phyloP scores from a whole-genome alignment of 2,329 filamentous ascomycete genomes.

The Diaporthe citriasiana region DNA sequence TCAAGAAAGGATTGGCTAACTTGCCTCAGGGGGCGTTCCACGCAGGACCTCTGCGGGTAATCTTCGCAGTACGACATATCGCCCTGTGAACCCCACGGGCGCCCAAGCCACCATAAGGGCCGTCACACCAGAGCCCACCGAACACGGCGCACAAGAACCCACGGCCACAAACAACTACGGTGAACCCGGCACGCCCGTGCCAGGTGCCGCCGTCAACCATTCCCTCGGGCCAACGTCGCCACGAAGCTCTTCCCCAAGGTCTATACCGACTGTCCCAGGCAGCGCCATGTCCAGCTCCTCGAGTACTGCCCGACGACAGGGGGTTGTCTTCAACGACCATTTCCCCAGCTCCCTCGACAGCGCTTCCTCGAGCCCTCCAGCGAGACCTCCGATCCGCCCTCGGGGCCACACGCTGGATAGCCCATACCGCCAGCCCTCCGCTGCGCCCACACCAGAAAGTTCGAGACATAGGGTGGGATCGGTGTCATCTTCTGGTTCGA shows the following conservation, averaged over 20 bases:
- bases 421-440: slow-evolving; percentile 62
- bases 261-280: slow-evolving; percentile 56
- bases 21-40: slow-evolving; percentile 30
- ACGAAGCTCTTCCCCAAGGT: slow-evolving; percentile 61
- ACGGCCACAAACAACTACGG: slow-evolving; percentile 44
- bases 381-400: slow-evolving; percentile 60
- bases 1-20: slow-evolving; percentile 14
- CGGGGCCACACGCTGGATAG: slow-evolving; percentile 72
- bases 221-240: slow-evolving; percentile 55
- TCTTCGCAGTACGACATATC: slow-evolving; percentile 48
- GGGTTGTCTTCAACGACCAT: slow-evolving; percentile 72
- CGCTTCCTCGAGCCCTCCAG: slow-evolving; percentile 58
- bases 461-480: slow-evolving; percentile 77
- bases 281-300: slow-evolving; percentile 53
- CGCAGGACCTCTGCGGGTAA: slow-evolving; percentile 48
- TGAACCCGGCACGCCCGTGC: slow-evolving; percentile 21
- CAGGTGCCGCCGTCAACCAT: slow-evolving; percentile 47
- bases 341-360: slow-evolving; percentile 66
- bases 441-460: slow-evolving; percentile 58
- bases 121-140: slow-evolving; percentile 74
- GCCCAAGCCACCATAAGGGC: slow-evolving; percentile 68
- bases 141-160: slow-evolving; percentile 46
- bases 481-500: slow-evolving; percentile 74
- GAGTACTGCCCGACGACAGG: slow-evolving; percentile 58
- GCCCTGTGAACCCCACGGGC: slow-evolving; percentile 45